phyloP scores from a whole-genome alignment of 805 yeast species.

The Ogataea methylovora region DNA sequence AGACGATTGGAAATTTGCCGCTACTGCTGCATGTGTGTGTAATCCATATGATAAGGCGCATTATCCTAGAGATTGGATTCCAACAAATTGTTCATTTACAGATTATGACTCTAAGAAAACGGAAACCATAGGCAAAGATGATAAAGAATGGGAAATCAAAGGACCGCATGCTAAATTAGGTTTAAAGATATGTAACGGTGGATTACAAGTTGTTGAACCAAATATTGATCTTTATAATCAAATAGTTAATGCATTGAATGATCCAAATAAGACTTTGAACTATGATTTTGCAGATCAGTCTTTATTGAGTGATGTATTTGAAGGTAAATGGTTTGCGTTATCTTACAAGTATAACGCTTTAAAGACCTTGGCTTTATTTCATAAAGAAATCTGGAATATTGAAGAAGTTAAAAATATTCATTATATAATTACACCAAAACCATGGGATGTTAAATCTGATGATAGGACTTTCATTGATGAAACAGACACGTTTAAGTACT shows the following conservation, averaged over 20 bases:
- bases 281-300: slow-evolving; percentile 57
- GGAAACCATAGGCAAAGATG: slow-evolving; percentile 6
- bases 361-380: slow-evolving; percentile 41
- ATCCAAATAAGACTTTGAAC: slow-evolving; percentile 27
- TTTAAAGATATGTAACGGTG: slow-evolving; percentile 51
- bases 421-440: slow-evolving; percentile 51
- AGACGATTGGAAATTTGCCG: slow-evolving; percentile 37
- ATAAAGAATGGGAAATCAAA: slow-evolving; percentile 10
- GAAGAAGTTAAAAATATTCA: slow-evolving; percentile 48
- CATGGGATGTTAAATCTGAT: slow-evolving; percentile 40
- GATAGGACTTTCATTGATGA: slow-evolving; percentile 23
- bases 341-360: slow-evolving; percentile 49
- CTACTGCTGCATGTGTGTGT: slow-evolving; percentile 56
- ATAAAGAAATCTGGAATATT: slow-evolving; percentile 39
- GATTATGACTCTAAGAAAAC: slow-evolving; percentile 21
- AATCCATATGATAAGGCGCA: slow-evolving; percentile 45
- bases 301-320: slow-evolving; percentile 45
- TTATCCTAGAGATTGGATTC: slow-evolving; percentile 47
- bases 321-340: slow-evolving; percentile 41
- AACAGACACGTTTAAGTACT: slow-evolving; percentile 39
- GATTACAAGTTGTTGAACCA: slow-evolving; percentile 46
- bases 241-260: slow-evolving; percentile 33
- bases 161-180: slow-evolving; percentile 38
- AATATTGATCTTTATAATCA: slow-evolving; percentile 25
- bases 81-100: slow-evolving; percentile 44